Conservation (phyloP, 495 filamentous ascomycete genomes). For the Monascus purpureus region DNA sequence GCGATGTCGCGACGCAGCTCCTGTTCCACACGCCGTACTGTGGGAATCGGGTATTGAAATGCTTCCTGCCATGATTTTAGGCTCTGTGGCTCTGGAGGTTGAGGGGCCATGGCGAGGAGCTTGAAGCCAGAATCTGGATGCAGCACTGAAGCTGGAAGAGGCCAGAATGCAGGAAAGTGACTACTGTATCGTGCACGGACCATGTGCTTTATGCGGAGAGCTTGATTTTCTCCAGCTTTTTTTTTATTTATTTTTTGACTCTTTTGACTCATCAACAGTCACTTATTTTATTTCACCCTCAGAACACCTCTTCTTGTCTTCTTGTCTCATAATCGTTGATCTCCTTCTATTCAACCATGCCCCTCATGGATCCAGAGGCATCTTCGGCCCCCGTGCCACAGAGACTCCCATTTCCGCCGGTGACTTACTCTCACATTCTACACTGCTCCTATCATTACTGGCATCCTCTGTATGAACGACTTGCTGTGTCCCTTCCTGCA, state of each 20-base stretch:
- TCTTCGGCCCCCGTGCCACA: slow-evolving; percentile 10
- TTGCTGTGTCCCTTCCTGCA: background rate
- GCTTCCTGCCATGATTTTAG: slow-evolving; percentile 54
- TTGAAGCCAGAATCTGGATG: too few relatives aligned
- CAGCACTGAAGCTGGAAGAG: too few relatives aligned
- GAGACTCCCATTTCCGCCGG: slow-evolving; percentile 61
- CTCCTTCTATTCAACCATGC: slow-evolving; percentile 11
- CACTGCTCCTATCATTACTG: slow-evolving; percentile 90
- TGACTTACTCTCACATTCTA: slow-evolving; percentile 73
- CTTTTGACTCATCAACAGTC: too few relatives aligned
- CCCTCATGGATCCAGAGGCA: slow-evolving; percentile 15
- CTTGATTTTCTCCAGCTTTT: too few relatives aligned
- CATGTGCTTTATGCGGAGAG: too few relatives aligned
- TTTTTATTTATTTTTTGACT: too few relatives aligned
- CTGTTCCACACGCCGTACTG: slow-evolving; percentile 47
- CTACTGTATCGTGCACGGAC: too few relatives aligned
- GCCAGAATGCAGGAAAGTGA: too few relatives aligned
- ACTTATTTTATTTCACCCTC: too few relatives aligned
- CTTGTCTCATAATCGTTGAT: background rate
- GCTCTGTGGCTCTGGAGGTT: slow-evolving; percentile 42
- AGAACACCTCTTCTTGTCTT: background rate
- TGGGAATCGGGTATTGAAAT: slow-evolving; percentile 51
- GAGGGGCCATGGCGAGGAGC: slow-evolving; percentile 36
- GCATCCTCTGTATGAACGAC: slow-evolving; percentile 53
- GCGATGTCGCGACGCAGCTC: slow-evolving; percentile 52